Percentiles rank a stretch among this genome's conserved stretches.
These are phyloP conservation scores for Ganoderma lucidum DNA, from an alignment of 1,284 basidiomycete genomes.

Conservation along the genomic window DNA sequence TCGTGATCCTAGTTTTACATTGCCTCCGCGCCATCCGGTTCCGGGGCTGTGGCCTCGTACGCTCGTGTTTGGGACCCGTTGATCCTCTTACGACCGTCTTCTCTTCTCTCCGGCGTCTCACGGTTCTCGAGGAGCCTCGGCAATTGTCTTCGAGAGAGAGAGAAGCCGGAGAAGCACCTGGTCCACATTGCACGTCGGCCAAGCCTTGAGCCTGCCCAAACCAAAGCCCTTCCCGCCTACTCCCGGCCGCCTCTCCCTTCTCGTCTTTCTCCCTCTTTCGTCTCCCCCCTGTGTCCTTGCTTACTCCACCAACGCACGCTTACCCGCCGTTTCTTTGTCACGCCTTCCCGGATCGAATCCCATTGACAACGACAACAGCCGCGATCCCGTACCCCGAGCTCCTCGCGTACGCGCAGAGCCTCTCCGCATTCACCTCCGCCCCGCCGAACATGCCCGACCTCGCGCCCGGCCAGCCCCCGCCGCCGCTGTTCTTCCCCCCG, in stretches of 20 bases:
- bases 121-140: slow-evolving; percentile 19
- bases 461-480: slow-evolving; percentile 72
- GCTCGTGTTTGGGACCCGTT: slow-evolving; percentile 7
- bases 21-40: slow-evolving; percentile 9
- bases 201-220: neutral
- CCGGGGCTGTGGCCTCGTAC: slow-evolving; percentile 8
- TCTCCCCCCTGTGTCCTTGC: neutral
- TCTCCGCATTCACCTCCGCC: slow-evolving; percentile 84
- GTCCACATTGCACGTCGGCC: slow-evolving; percentile 8
- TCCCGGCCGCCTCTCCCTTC: neutral
- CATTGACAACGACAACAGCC: slow-evolving; percentile 48
- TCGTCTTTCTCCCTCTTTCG: slow-evolving; percentile 2
- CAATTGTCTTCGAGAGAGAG: slow-evolving; percentile 7
- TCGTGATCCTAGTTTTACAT: neutral
- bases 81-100: slow-evolving; percentile 4
- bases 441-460: slow-evolving; percentile 84
- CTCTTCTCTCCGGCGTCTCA: slow-evolving; percentile 1
- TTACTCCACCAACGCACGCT: slow-evolving; percentile 5
- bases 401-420: slow-evolving; percentile 79
- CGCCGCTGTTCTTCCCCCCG: slow-evolving; percentile 82
- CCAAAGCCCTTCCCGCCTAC: neutral
- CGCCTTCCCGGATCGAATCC: neutral
- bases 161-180: slow-evolving; percentile 11
- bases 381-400: slow-evolving; percentile 83
- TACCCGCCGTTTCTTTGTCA: slow-evolving; percentile 6